Evolutionary conservation across 345 rosid genomes (phyloP), one percentile per base, ranked within the genome.

Genomic region (Cardamine occulta): DNA sequence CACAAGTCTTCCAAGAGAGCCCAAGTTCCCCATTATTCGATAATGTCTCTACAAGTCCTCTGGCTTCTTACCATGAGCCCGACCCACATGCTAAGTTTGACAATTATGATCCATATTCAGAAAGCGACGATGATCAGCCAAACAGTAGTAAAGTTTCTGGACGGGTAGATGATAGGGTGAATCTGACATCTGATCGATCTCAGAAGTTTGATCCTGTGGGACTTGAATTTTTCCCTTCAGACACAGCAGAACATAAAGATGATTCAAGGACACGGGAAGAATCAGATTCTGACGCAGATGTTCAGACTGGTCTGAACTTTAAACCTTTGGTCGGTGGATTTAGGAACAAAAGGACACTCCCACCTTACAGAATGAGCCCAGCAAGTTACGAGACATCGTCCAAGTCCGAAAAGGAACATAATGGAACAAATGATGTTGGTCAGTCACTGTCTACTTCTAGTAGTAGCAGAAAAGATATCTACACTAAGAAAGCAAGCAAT

Each of bases 321-420:
- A 85, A 83, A 79, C 79, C 47, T 54, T 79, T 95, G 80, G 65
- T 80, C 0, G 97, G 97, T 53, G 97, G 97, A 45, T 80, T 82
- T 48, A 76, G 86, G 66, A 90, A 95, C 73, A 95, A 72, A 79
- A 88, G 64, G 72, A 83, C 74, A 80, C 84, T 13, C 78, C 96
- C 87, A 15, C 88, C 87, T 9, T 85, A 85, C 77, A 79, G 13
- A 32, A 71, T 66, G 67, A 80, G 72, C 58, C 49, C 71, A 8
- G 47, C 72, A 48, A 64, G 55, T 47, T 73, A 69, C 35, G 64
- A 72, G 23, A 28, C 80, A 65, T 61, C 51, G 15, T 72, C 84
- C 23, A 80, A 77, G 70, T 76, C 80, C 62, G 82, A 76, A 40
- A 76, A 76, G 7, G 83, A 80, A 65, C 67, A 68, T 68, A 51